phyloP scores from a whole-genome alignment of 441 rosid genomes.

The Viola pubescens region DNA sequence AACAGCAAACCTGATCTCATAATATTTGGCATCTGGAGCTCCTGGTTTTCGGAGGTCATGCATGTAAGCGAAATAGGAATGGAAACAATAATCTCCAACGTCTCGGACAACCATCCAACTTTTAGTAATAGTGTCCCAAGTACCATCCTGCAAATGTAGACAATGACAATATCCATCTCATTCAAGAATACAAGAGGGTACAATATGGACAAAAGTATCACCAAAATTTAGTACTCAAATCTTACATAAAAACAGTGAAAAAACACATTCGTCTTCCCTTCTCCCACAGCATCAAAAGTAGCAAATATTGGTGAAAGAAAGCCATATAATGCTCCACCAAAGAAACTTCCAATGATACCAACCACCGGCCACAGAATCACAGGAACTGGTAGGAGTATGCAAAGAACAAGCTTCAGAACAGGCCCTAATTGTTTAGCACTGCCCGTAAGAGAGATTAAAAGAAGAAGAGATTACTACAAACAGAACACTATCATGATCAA shows the following conservation, averaged over 20 bases:
- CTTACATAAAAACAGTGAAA: conserved; percentile 79
- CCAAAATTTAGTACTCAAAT: conserved; percentile 2
- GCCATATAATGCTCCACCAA: conserved; percentile 69
- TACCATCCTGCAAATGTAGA: conserved; percentile 65
- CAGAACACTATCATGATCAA: not conserved
- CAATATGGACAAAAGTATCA: not conserved
- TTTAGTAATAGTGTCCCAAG: conserved; percentile 62
- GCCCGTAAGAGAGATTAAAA: conserved; percentile 25
- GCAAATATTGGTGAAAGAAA: conserved; percentile 84
- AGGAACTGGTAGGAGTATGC: conserved; percentile 45
- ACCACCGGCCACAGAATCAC: conserved; percentile 54
- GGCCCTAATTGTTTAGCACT: conserved; percentile 78
- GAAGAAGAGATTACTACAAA: conserved; percentile 16
- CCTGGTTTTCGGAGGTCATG: conserved; percentile 45
- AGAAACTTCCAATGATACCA: conserved; percentile 52
- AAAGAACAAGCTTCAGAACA: conserved; percentile 60
- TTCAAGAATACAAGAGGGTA: conserved; percentile 2
- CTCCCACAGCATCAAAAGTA: conserved; percentile 89
- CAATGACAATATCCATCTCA: conserved; percentile 10
- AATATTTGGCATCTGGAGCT: conserved; percentile 42
- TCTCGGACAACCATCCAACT: conserved; percentile 63
- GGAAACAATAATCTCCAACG: conserved; percentile 63
- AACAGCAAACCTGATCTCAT: conserved; percentile 72
- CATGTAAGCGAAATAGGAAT: conserved; percentile 70
- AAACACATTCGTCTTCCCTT: conserved; percentile 55